These are phyloP conservation scores for Podaxis sp. DNA, from an alignment of 768 basidiomycete species.

Conservation along the genomic window DNA sequence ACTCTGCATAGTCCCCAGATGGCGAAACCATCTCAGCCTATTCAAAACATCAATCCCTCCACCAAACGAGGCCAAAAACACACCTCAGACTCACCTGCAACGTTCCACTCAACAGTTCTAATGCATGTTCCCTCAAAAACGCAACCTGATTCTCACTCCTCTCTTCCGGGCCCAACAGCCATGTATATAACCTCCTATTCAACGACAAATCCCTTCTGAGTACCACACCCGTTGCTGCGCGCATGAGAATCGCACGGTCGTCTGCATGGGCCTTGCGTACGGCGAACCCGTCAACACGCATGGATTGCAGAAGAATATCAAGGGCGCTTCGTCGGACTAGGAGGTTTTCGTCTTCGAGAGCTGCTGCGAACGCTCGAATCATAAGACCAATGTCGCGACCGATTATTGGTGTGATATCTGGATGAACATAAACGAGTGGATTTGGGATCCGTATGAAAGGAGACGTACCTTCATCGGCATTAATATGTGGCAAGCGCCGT, in stretches of 20 bases:
- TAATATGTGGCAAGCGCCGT: slow-evolving; percentile 71
- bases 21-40: slow-evolving; percentile 79
- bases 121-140: slow-evolving; percentile 67
- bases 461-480: slow-evolving; percentile 64
- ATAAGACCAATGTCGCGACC: slow-evolving; percentile 90
- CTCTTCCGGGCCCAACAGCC: slow-evolving; percentile 87
- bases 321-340: slow-evolving; percentile 85
- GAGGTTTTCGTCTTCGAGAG: slow-evolving; percentile 91
- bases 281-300: slow-evolving; percentile 71
- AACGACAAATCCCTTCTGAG: slow-evolving; percentile 90
- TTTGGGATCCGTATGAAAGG: background rate
- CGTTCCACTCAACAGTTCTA: slow-evolving; percentile 71
- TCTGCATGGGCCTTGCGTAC: slow-evolving; percentile 67
- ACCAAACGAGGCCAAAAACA: background rate
- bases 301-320: slow-evolving; percentile 78
- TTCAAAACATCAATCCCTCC: background rate
- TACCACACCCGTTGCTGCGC: slow-evolving; percentile 84
- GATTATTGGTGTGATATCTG: slow-evolving; percentile 69
- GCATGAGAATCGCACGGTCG: slow-evolving; percentile 83
- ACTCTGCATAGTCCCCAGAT: slow-evolving; percentile 71
- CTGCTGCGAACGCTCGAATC: slow-evolving; percentile 89
- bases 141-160: slow-evolving; percentile 69
- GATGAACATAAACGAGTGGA: background rate
- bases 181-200: slow-evolving; percentile 89
- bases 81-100: slow-evolving; percentile 52